Conservation (phyloP, 352 stramenopile species). For the Pythium aristosporum region DNA sequence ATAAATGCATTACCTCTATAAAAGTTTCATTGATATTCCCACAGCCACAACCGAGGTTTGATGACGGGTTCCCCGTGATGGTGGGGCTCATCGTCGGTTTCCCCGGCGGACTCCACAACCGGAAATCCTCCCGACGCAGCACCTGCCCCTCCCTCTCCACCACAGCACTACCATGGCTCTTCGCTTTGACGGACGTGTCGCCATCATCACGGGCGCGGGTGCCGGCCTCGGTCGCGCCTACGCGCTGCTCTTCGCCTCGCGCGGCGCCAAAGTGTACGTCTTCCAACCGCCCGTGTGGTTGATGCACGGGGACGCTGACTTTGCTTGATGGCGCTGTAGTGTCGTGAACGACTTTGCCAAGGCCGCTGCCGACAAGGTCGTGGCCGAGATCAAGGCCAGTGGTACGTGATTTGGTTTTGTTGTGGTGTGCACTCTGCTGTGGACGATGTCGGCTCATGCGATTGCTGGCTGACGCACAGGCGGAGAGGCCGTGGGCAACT, state of each 20-base stretch:
- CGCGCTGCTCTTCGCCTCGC: constrained; percentile 67
- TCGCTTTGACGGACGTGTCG: constrained; percentile 75
- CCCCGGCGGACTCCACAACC: constrained; percentile 18
- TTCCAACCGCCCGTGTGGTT: background rate
- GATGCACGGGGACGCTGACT: background rate
- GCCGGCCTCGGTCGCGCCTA: constrained; percentile 75
- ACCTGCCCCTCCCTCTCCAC: constrained; percentile 1
- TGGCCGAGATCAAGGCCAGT: constrained; percentile 77
- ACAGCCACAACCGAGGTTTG: no score
- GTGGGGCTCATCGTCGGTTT: constrained; percentile 10
- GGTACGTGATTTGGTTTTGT: constrained; percentile 10
- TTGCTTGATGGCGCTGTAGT: constrained; percentile 20
- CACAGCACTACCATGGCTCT: constrained; percentile 32
- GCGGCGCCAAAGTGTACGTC: constrained; percentile 82
- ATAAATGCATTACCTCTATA: no score
- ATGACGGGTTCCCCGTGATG: background rate
- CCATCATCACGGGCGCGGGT: constrained; percentile 77
- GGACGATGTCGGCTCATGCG: background rate
- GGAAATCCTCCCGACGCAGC: constrained; percentile 13
- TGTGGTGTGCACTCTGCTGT: constrained; percentile 7
- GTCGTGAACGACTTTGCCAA: constrained; percentile 80
- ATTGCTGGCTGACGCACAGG: constrained; percentile 19
- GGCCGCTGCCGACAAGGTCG: constrained; percentile 65
- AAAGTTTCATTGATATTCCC: no score
- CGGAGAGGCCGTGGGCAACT: constrained; percentile 75